phyloP scores from a whole-genome alignment of 2,329 filamentous ascomycete species.

The Cordyceps militaris region DNA sequence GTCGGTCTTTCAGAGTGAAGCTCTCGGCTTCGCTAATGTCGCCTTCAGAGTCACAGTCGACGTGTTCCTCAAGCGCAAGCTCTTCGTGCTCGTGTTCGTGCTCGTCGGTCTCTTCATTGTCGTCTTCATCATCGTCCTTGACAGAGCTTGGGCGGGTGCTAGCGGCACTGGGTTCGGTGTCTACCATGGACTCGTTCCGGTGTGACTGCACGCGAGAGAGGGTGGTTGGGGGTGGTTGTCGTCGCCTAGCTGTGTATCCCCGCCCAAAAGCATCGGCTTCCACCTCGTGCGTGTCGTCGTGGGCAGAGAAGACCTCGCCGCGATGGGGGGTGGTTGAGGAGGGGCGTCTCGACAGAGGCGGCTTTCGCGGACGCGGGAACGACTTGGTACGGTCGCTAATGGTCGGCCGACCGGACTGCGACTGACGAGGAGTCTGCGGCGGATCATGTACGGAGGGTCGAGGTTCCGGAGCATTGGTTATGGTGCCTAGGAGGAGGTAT shows the following conservation, averaged over 20 bases:
- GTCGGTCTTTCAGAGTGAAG: slow-evolving; percentile 93
- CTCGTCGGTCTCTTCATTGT: slow-evolving; percentile 25
- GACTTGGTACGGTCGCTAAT: slow-evolving; percentile 42
- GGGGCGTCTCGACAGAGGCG: slow-evolving; percentile 62
- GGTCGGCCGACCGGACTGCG: slow-evolving; percentile 30
- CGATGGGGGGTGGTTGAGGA: slow-evolving; percentile 75
- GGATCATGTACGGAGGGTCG: background rate
- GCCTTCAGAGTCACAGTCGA: slow-evolving; percentile 59
- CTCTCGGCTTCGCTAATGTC: slow-evolving; percentile 89
- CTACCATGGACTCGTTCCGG: slow-evolving; percentile 13
- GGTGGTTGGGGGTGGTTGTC: slow-evolving; percentile 25
- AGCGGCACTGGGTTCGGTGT: slow-evolving; percentile 21
- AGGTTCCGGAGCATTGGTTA: slow-evolving; percentile 15
- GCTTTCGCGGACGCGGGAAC: slow-evolving; percentile 56
- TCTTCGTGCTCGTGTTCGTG: slow-evolving; percentile 36
- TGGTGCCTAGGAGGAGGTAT: slow-evolving; percentile 24
- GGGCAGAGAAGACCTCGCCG: slow-evolving; percentile 81
- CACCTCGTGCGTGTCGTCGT: slow-evolving; percentile 79
- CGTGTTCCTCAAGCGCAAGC: slow-evolving; percentile 37
- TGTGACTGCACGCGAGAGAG: slow-evolving; percentile 38
- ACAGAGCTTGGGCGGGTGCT: slow-evolving; percentile 12
- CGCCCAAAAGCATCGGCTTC: slow-evolving; percentile 56
- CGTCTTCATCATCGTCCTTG: slow-evolving; percentile 22
- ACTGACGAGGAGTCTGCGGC: slow-evolving; percentile 7
- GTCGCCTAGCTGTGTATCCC: slow-evolving; percentile 27